Conservation (phyloP, 2,329 filamentous ascomycete species). For the Ophiocordyceps australis region DNA sequence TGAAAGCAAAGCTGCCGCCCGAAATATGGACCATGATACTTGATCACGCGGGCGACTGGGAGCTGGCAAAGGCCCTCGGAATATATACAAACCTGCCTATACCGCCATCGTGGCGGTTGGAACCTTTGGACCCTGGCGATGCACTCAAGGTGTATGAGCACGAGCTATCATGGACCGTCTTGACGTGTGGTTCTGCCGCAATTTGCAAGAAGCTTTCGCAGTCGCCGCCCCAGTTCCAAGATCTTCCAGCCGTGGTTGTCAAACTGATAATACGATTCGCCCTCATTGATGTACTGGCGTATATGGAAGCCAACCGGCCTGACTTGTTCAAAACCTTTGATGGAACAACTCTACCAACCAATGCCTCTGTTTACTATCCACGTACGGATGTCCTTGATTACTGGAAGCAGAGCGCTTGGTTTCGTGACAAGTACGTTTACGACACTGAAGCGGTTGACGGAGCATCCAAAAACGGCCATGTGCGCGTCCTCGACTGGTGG, state of each 20-base stretch:
- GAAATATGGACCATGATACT: constrained; percentile 86
- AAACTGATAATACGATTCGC: constrained; percentile 87
- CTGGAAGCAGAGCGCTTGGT: constrained; percentile 72
- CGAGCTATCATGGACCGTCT: constrained; percentile 70
- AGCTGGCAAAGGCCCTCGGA: constrained; percentile 63
- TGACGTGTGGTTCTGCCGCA: constrained; percentile 50
- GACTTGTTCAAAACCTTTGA: constrained; percentile 78
- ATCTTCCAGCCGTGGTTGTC: constrained; percentile 64
- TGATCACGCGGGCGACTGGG: constrained; percentile 76
- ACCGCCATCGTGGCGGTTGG: constrained; percentile 49
- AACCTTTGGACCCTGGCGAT: constrained; percentile 40
- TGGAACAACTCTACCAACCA: constrained; percentile 69
- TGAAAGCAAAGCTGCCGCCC: constrained; percentile 43
- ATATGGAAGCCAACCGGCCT: constrained; percentile 39
- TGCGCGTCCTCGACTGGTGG: constrained; percentile 86
- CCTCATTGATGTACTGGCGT: constrained; percentile 59
- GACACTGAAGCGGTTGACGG: constrained; percentile 71
- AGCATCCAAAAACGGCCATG: constrained; percentile 69
- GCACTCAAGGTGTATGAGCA: constrained; percentile 55
- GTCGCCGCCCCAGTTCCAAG: constrained; percentile 49
- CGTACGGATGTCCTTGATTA: constrained; percentile 74
- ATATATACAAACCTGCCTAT: constrained; percentile 62
- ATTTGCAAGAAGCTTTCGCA: constrained; percentile 58
- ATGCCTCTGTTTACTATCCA: constrained; percentile 74
- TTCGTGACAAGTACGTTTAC: constrained; percentile 67